These are phyloP conservation scores for Mycena indigotica DNA, from an alignment of 768 basidiomycete genomes.

Conservation along the genomic window DNA sequence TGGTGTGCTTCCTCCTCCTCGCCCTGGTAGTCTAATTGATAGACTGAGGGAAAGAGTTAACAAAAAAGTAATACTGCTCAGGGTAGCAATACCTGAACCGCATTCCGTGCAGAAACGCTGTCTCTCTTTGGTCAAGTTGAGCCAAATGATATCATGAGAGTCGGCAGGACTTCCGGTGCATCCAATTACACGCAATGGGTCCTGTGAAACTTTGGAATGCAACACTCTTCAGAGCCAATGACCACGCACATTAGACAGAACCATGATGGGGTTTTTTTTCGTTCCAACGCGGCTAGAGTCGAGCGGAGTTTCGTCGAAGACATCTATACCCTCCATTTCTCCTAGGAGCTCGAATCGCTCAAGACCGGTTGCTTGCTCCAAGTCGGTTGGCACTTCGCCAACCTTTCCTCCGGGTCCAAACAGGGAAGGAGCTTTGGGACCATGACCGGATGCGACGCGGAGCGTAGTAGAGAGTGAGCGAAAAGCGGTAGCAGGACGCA, in stretches of 20 bases:
- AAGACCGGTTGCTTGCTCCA: conserved; percentile 92
- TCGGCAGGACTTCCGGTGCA: conserved; percentile 96
- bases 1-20: conserved; percentile 44
- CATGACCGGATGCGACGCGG: conserved; percentile 54
- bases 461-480: conserved; percentile 65
- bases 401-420: conserved; percentile 72
- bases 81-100: conserved; percentile 75
- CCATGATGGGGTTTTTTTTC: conserved; percentile 80
- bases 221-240: not conserved
- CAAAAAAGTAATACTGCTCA: not conserved
- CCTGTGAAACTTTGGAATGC: conserved; percentile 45
- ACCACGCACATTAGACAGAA: conserved; percentile 79
- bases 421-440: conserved; percentile 62
- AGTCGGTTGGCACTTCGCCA: conserved; percentile 79
- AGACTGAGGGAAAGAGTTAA: conserved; percentile 47
- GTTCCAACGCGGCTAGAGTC: conserved; percentile 88
- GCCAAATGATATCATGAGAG: conserved; percentile 93
- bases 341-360: conserved; percentile 94
- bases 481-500: conserved; percentile 28
- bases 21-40: conserved; percentile 58
- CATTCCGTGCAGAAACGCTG: conserved; percentile 88
- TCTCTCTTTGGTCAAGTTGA: conserved; percentile 65
- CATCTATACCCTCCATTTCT: conserved; percentile 82
- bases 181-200: conserved; percentile 81
- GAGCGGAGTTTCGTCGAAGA: conserved; percentile 87